Evolutionary conservation across 2,329 filamentous ascomycete genomes (phyloP).

Genomic region (Fusarium scirpi): DNA sequence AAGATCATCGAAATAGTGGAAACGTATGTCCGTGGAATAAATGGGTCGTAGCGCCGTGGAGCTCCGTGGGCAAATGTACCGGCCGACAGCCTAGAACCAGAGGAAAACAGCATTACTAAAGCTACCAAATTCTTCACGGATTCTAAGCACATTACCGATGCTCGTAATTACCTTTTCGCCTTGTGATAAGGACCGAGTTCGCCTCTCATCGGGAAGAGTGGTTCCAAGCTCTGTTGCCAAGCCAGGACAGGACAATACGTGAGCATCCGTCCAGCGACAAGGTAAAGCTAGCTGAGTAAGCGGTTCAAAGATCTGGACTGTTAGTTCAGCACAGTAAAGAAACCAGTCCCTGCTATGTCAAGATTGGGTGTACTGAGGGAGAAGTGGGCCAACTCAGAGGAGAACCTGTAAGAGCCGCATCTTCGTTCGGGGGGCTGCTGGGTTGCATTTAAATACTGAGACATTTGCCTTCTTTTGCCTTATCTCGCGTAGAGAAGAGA

Average conservation of each 20-base stretch:
- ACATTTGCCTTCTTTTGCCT: neutral
- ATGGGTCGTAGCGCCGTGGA: neutral
- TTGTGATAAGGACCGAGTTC: neutral
- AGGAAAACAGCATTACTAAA: neutral
- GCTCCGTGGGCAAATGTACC: neutral
- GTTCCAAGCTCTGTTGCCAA: neutral
- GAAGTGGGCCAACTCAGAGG: neutral
- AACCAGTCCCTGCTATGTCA: neutral
- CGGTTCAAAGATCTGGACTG: neutral
- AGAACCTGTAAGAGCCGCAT: neutral
- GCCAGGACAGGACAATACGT: neutral
- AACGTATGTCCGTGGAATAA: neutral
- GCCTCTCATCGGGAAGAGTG: neutral
- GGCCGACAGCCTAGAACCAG: neutral
- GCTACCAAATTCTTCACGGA: neutral
- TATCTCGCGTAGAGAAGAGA: neutral
- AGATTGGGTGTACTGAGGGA: neutral
- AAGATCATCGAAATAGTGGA: neutral
- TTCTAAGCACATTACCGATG: neutral
- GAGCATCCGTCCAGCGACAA: neutral
- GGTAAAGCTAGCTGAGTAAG: neutral
- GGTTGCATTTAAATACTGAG: neutral
- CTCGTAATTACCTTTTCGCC: neutral
- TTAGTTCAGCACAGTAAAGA: neutral
- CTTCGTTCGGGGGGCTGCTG: neutral